phyloP scores from a whole-genome alignment of 177 flowering plant genomes.

The Vitis hybrid region DNA sequence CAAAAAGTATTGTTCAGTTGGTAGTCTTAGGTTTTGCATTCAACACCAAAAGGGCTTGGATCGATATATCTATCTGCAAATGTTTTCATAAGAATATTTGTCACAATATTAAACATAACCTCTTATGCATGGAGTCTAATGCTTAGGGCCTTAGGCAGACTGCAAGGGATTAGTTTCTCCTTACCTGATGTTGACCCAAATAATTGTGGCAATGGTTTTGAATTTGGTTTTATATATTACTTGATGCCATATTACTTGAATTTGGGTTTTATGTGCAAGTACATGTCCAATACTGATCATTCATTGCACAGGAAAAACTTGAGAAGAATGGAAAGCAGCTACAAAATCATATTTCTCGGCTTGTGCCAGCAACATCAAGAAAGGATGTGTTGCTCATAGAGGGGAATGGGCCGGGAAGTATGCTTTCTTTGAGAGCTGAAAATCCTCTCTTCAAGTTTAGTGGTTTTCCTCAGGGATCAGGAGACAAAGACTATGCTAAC shows the following conservation, averaged over 20 bases:
- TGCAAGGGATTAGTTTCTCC: not conserved
- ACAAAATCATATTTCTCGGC: slow-evolving; percentile 37
- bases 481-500: slow-evolving; percentile 51
- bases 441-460: slow-evolving; percentile 43
- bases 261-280: not conserved
- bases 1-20: too few species aligned
- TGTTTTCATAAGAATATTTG: too few species aligned
- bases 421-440: slow-evolving; percentile 52
- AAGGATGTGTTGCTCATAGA: slow-evolving; percentile 20
- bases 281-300: slow-evolving; percentile 8
- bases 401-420: slow-evolving; percentile 28
- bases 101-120: too few species aligned
- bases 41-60: too few species aligned
- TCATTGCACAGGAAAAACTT: slow-evolving; percentile 53
- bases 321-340: slow-evolving; percentile 51
- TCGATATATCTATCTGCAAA: too few species aligned
- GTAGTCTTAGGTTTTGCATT: too few species aligned
- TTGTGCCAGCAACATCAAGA: slow-evolving; percentile 31
- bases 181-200: not conserved
- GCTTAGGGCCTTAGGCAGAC: not conserved
- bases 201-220: not conserved
- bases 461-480: slow-evolving; percentile 50
- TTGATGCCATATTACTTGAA: not conserved
- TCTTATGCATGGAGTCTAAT: too few species aligned
- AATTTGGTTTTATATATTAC: not conserved